Evolutionary conservation across 805 yeast genomes (phyloP), one percentile per base, ranked within the genome.

Genomic region (Pichia eremophila): DNA sequence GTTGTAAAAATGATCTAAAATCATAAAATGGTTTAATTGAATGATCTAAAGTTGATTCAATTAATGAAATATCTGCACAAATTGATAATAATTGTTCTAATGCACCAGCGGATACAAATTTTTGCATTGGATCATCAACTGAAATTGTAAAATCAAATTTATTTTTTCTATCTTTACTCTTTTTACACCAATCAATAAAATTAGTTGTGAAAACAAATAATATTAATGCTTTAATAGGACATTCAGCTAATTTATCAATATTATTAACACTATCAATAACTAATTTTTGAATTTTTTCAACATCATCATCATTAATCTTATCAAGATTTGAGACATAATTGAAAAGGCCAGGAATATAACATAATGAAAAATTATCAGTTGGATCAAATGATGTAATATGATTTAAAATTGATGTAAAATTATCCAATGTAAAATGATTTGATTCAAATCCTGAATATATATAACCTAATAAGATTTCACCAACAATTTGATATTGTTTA

Each of bases 181-280:
- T 52, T 57, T 83, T 84, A 60, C 88, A 82, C 90, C 89, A 83
- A 8, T 75, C 71, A 45, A 80, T 75, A 56, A 83, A 80, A 44
- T 70, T 69, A 1, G 84, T 72, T 43, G 80, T 66, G 54, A 82
- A 81, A 8, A 76, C 67, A 40, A 74, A 62, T 2, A 75, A 63
- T 1, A 80, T 59, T 2, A 78, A 59, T 29, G 78, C 77, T 51
- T 70, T 72, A 2, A 73, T 56, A 1, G 82, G 82, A n/a, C 60
- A 61, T 19, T 67, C 62, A 39, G 75, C 70, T 12, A 81, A 62
- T 27, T 65, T 56, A 10, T 71, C 73, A 43, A 67, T 62, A 37
- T 72, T 60, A 37, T 65, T 57, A 8, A 69, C 57, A 4, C 72
- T 73, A 8, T 59, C 55, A 12, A 68, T 46, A 29, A 73, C 62